These are phyloP conservation scores for Cercophora scortea DNA, from an alignment of 495 filamentous ascomycete genomes.

Conservation along the genomic window DNA sequence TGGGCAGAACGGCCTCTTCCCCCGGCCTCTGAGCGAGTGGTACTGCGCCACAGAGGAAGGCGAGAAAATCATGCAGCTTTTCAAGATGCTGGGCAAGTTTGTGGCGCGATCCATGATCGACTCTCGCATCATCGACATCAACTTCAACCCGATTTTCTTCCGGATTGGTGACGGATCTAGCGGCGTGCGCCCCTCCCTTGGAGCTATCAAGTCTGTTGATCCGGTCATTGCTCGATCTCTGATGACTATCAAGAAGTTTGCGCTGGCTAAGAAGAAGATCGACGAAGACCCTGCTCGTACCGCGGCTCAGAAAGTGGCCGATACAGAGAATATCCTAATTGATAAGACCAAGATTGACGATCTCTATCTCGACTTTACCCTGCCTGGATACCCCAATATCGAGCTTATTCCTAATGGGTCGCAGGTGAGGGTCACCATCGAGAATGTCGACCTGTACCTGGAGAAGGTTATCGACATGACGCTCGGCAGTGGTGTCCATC, in stretches of 20 bases:
- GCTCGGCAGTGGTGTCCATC: slow-evolving; percentile 74
- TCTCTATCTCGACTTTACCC: slow-evolving; percentile 83
- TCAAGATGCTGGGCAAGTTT: slow-evolving; percentile 94
- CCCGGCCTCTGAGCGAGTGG: slow-evolving; percentile 79
- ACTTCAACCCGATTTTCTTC: slow-evolving; percentile 97
- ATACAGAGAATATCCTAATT: slow-evolving; percentile 58
- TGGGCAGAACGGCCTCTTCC: slow-evolving; percentile 80
- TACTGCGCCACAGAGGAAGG: slow-evolving; percentile 68
- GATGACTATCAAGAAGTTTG: slow-evolving; percentile 82
- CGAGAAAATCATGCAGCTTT: slow-evolving; percentile 75
- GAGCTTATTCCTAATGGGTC: slow-evolving; percentile 72
- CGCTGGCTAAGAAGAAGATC: slow-evolving; percentile 69
- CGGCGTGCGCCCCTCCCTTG: slow-evolving; percentile 75
- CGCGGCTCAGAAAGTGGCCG: slow-evolving; percentile 59
- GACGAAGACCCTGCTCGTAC: slow-evolving; percentile 59
- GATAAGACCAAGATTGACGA: slow-evolving; percentile 77
- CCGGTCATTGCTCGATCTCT: slow-evolving; percentile 77
- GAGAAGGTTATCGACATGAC: slow-evolving; percentile 90
- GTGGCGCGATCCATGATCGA: slow-evolving; percentile 98
- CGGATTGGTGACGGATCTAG: slow-evolving; percentile 71
- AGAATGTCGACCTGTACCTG: slow-evolving; percentile 82
- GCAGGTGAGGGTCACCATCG: slow-evolving; percentile 68
- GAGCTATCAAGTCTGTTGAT: slow-evolving; percentile 88
- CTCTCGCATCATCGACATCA: slow-evolving; percentile 95
- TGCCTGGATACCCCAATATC: slow-evolving; percentile 87